A percentile compares a stretch with the other conserved stretches of the same genome.
phyloP scores from a whole-genome alignment of 805 yeast species.

The Candida dendrica region DNA sequence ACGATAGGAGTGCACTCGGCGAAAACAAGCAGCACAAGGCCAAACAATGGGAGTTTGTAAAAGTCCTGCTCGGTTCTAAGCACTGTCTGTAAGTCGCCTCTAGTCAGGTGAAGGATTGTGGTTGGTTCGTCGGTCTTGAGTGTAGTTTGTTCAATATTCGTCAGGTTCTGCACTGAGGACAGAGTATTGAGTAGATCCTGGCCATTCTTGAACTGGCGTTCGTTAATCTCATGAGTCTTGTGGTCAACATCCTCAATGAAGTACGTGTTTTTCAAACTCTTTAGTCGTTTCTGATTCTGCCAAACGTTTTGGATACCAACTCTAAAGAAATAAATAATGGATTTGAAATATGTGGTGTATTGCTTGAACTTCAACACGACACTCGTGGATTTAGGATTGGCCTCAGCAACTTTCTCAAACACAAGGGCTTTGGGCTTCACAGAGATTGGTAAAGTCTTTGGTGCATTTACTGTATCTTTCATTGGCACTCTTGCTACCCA shows the following conservation, averaged over 20 bases:
- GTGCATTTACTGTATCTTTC: constrained; percentile 20
- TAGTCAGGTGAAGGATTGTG: constrained; percentile 30
- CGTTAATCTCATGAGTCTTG: constrained; percentile 6
- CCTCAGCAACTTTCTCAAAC: constrained; percentile 18
- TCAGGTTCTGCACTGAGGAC: constrained; percentile 23
- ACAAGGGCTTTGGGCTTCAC: constrained; percentile 21
- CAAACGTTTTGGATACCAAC: constrained; percentile 52
- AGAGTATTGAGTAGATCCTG: constrained; percentile 30
- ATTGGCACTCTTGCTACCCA: neutral
- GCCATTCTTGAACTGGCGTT: constrained; percentile 26
- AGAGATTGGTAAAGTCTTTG: constrained; percentile 24
- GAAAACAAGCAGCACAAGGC: constrained; percentile 37
- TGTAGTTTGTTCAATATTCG: constrained; percentile 29
- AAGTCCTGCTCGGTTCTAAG: constrained; percentile 38
- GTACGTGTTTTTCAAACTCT: constrained; percentile 19
- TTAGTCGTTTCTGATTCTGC: constrained; percentile 30
- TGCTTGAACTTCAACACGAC: constrained; percentile 26
- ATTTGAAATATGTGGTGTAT: constrained; percentile 36
- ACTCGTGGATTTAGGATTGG: constrained; percentile 19
- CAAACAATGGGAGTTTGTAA: constrained; percentile 46
- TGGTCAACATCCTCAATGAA: constrained; percentile 19
- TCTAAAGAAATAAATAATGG: constrained; percentile 45
- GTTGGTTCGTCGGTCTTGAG: constrained; percentile 17
- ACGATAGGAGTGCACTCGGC: constrained; percentile 49
- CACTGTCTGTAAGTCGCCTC: constrained; percentile 38